These are phyloP conservation scores for Metschnikowia orientalis DNA, from an alignment of 805 yeast genomes.

Conservation along the genomic window DNA sequence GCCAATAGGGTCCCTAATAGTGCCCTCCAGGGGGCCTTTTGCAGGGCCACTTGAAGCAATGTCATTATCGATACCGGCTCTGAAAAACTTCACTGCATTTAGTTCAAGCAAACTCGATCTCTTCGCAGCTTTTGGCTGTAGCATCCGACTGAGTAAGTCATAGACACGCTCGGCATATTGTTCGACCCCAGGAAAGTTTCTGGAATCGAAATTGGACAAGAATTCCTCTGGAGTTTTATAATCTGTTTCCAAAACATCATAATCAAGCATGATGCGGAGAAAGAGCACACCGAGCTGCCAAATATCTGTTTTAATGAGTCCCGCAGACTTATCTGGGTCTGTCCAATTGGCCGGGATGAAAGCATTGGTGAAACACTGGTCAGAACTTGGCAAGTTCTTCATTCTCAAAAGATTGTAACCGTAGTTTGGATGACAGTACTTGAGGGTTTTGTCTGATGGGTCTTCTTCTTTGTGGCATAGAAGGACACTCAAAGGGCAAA, in stretches of 20 bases:
- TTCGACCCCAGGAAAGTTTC: conserved; percentile 50
- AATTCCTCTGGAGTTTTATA: conserved; percentile 46
- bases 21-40: neutral
- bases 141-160: conserved; percentile 63
- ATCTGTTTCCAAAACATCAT: conserved; percentile 59
- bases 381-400: conserved; percentile 9
- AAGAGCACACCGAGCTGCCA: conserved; percentile 89
- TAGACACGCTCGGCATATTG: conserved; percentile 63
- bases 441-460: conserved; percentile 45
- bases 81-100: conserved; percentile 73
- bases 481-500: conserved; percentile 53
- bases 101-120: conserved; percentile 83
- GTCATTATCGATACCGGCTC: conserved; percentile 48
- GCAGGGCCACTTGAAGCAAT: neutral
- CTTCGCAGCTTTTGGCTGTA: conserved; percentile 60
- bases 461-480: conserved; percentile 33
- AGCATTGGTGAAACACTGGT: conserved; percentile 8
- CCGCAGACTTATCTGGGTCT: conserved; percentile 67
- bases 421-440: conserved; percentile 55
- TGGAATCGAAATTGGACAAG: conserved; percentile 20
- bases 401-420: conserved; percentile 30
- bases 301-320: conserved; percentile 75
- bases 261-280: conserved; percentile 35
- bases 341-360: conserved; percentile 49
- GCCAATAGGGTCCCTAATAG: conserved; percentile 9